These are phyloP conservation scores for Cyclotella cryptica DNA, from an alignment of 108 stramenopile species.

Conservation along the genomic window DNA sequence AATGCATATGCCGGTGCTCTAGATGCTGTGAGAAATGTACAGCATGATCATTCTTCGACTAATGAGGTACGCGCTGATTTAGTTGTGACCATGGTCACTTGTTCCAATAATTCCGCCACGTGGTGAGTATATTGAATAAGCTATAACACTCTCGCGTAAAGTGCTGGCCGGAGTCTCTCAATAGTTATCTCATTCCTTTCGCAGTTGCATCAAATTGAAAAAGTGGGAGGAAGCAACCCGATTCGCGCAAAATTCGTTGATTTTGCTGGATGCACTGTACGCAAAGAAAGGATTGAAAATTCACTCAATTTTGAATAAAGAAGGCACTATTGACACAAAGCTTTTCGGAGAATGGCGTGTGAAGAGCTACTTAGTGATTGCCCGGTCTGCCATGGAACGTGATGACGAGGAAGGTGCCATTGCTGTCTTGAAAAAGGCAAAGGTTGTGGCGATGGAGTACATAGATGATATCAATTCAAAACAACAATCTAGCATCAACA, in stretches of 20 bases:
- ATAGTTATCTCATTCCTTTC: background rate
- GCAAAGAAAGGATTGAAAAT: conserved; percentile 72
- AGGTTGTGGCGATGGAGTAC: conserved; percentile 47
- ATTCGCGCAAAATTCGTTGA: conserved; percentile 69
- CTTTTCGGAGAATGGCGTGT: conserved; percentile 85
- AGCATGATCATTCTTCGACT: conserved; percentile 64
- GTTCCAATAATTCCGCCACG: conserved; percentile 86
- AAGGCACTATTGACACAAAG: conserved; percentile 61
- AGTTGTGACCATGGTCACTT: conserved; percentile 75
- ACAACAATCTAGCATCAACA: conserved; percentile 8
- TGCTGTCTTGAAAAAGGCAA: conserved; percentile 54
- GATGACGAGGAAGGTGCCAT: conserved; percentile 38
- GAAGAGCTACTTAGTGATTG: conserved; percentile 69
- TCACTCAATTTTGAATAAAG: conserved; percentile 58
- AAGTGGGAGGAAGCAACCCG: conserved; percentile 63
- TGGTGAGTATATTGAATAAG: conserved; percentile 38
- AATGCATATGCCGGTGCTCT: conserved; percentile 65
- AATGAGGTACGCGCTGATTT: conserved; percentile 83
- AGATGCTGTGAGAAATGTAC: conserved; percentile 81
- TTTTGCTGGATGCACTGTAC: conserved; percentile 71
- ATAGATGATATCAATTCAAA: conserved; percentile 33
- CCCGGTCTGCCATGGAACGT: conserved; percentile 51
- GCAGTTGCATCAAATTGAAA: conserved; percentile 47
- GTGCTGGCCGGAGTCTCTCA: background rate
- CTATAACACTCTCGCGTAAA: background rate